Evolutionary conservation across 2,329 filamentous ascomycete genomes (phyloP).

Genomic region (Hawksworthiomyces lignivorus): DNA sequence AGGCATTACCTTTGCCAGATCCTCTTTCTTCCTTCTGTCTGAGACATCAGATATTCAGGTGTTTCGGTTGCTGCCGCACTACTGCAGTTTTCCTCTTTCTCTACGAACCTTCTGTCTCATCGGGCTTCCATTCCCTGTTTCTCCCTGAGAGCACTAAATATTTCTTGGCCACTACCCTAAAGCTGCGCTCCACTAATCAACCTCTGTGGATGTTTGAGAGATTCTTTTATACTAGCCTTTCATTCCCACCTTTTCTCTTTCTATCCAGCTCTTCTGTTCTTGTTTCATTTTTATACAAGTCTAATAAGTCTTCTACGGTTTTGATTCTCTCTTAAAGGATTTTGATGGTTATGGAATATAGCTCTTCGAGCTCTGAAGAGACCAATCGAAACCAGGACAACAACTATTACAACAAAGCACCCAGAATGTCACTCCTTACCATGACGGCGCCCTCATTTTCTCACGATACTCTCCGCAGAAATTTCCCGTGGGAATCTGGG

Average conservation of each 20-base stretch:
- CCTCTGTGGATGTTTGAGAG: too few relatives aligned
- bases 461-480: slow-evolving; percentile 32
- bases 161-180: too few relatives aligned
- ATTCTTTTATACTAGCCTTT: background rate
- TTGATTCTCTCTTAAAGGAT: too few relatives aligned
- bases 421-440: slow-evolving; percentile 44
- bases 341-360: slow-evolving; percentile 33
- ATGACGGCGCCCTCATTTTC: slow-evolving; percentile 34
- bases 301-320: too few relatives aligned
- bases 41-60: background rate
- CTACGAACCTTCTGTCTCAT: too few relatives aligned
- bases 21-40: background rate
- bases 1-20: too few relatives aligned
- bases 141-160: too few relatives aligned
- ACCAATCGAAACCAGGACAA: slow-evolving; percentile 21
- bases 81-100: background rate
- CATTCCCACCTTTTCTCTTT: background rate
- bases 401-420: slow-evolving; percentile 15
- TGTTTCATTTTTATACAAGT: too few relatives aligned
- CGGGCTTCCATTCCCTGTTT: background rate
- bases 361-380: slow-evolving; percentile 24
- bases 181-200: too few relatives aligned
- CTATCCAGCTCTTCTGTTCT: background rate
- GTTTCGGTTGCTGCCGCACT: background rate
- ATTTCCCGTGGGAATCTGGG: slow-evolving; percentile 36